Evolutionary conservation across 805 yeast species (phyloP), one percentile per base, ranked within the genome.

Genomic region (Sungouiozyma intestinalis): DNA sequence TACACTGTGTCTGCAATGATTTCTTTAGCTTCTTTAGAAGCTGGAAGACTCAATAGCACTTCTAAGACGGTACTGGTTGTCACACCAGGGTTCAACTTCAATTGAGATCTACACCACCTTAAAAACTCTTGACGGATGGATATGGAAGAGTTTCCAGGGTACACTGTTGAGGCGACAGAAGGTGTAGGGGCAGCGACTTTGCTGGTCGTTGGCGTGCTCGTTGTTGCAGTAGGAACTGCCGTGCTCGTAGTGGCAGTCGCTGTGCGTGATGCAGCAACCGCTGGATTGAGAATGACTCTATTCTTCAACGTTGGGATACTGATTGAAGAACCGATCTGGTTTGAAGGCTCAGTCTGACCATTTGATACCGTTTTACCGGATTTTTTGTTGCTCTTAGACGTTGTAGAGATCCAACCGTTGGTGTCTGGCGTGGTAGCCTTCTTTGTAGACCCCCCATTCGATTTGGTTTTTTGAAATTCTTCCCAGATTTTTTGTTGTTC

Each of bases 1-100:
- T 86, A 87, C 45, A 90, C 78, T 11, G 96, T 85, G 56, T 90
- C 98, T 2, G 95, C 81, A 57, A 90, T 87, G 58, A 90, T 84
- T 59, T 81, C 95, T 39, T 73, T 69, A 0, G 94, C 77, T 51
- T 86, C 95, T 5, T 71, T 52, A 33, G 79, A 75, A n/a, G 73
- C 64, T 31, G 97, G 96, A 47, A 90, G 72, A 46, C 86, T 79
- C 47, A 88, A 67, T 53, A 92, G 72, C 57, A 92, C 79, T 43
- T 82, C 79, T 39, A 90, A 67, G 35, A 92, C 77, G 57, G 84
- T 95, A 48, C 81, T 84, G 38, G 72, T 72, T 35, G 86, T 79
- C 34, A 88, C 87, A 15, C 85, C 80, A 8, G 79, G 73, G 57
- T 85, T 80, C 58, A 90, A 68, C 42, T 69, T 68, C 71, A 83